Base-by-base conservation (phyloP, 441 rosid genomes). In the Eruca vesicaria region DNA sequence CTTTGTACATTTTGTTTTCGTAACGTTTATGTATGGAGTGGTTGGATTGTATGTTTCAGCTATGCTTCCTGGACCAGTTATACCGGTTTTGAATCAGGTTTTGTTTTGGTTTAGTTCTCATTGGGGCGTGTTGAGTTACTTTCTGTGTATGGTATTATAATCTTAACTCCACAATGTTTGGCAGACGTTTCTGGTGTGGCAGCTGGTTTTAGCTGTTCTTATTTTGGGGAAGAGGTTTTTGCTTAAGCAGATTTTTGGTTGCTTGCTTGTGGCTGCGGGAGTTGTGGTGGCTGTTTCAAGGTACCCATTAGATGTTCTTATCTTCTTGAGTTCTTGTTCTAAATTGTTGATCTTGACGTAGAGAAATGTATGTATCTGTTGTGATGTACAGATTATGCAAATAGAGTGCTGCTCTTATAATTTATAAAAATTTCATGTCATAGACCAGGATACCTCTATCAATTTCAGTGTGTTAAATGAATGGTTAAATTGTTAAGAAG, bases 131-230 rank as follows among this genome's bases (percentile, higher is more conserved):
- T 21, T 61, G 16, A 2, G 18, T 26, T 63, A 3, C 11, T 62
- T 20, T 28, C 52, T 16, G 20, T 70, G 16, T 36, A n/a, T 36
- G 35, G 6, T 11, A 8, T 38, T 33, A 63, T 50, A 35, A 19
- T 35, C 11, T 18, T 62, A 6, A 35, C 29, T 20, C 10, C 29
- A 19, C 18, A 9, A 50, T 69, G 31, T 62, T 65, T 58, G 78
- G 82, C 90, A 94, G 97, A 84, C 96, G 14, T 89, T 84, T 86
- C 84, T 91, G 82, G 94, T 91, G 76, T 91, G 97, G 96, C 97
- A 94, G 79, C 86, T 94, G 69, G 66, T 79, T 21, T 87, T 94
- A 74, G 90, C 97, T 59, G 7, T 81, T 29, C 45, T 91, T 82
- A 79, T 94, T 59, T 68, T 94, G 68, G 85, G 92, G 18, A 86